Evolutionary conservation across 371 early-diverging fungal species (phyloP), one percentile per base, ranked within the genome.

Genomic region (Mortierella sp.): DNA sequence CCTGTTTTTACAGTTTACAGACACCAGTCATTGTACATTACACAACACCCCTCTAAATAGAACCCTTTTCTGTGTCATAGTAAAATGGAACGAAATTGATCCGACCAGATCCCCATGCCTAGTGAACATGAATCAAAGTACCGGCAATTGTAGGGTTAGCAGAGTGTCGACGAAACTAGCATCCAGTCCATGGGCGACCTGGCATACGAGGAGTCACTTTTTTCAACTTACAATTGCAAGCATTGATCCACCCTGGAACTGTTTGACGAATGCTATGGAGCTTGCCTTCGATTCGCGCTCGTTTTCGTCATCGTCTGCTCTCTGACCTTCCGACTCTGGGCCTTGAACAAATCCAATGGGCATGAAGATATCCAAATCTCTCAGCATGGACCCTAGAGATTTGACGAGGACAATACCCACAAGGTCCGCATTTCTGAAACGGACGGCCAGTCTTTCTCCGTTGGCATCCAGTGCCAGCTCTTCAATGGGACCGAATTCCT

Each of bases 81-180:
- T 61, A 61, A 26, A 61, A 61, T 21, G 74, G 69, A 16, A 67
- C 30, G 56, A 73, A 73, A 28, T 63, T 73, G 31, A 73, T 53
- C 1, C 49, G 56, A 8, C 74, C 74, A 21, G 68, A 73, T 19
- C 64, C 74, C 74, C 74, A 73, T 28, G 64, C 74, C 74, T 73
- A 68, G 8, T 26, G 55, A 50, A 31, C 9, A 50, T 42, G 28
- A 27, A 43, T 41, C 49, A 51, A 23, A 43, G 46, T 16, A 24
- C 0, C 18, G 27, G 7, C 34, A 4, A 34, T 34, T 10, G n/a
- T n/a, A n/a, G n/a, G n/a, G n/a, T n/a, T n/a, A n/a, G n/a, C n/a
- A n/a, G n/a, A n/a, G n/a, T n/a, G n/a, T 34, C 30, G 30, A 24
- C 3, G n/a, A n/a, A n/a, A n/a, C n/a, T n/a, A n/a, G n/a, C n/a